Evolutionary conservation across 2,329 filamentous ascomycete genomes (phyloP).

Genomic region (Colletotrichum melonis): DNA sequence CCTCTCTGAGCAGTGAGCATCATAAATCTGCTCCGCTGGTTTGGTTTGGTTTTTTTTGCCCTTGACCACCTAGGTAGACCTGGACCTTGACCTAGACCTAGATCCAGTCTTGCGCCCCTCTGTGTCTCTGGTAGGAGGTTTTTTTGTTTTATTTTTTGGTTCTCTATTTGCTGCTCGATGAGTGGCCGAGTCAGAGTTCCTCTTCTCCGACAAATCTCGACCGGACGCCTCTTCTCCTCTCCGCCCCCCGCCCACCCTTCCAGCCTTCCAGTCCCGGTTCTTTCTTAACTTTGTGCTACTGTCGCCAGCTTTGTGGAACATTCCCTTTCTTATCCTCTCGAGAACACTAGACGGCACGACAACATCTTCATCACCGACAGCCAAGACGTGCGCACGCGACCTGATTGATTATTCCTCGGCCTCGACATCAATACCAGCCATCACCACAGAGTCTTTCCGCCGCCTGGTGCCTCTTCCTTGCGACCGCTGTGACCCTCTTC

Average conservation of each 20-base stretch:
- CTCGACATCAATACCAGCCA: not conserved
- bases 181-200: slow-evolving; percentile 19
- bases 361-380: not conserved
- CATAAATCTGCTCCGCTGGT: slow-evolving; percentile 31
- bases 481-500: slow-evolving; percentile 16
- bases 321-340: not conserved
- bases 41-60: slow-evolving; percentile 15
- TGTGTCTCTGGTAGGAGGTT: not conserved
- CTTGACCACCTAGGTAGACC: not conserved
- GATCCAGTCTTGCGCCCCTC: slow-evolving; percentile 5
- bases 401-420: slow-evolving; percentile 3
- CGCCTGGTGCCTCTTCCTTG: slow-evolving; percentile 14
- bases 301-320: not conserved
- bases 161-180: slow-evolving; percentile 4
- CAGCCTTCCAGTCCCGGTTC: not conserved
- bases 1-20: slow-evolving; percentile 13
- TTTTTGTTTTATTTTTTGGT: not conserved
- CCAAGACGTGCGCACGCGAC: slow-evolving; percentile 17
- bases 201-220: slow-evolving; percentile 19
- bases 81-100: not conserved
- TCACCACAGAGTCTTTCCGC: not conserved
- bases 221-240: slow-evolving; percentile 22
- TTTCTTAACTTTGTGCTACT: not conserved
- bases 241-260: not conserved
- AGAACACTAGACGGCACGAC: not conserved